These are phyloP conservation scores for Eurotiales sp. DNA, from an alignment of 2,329 filamentous ascomycete genomes.

Conservation along the genomic window DNA sequence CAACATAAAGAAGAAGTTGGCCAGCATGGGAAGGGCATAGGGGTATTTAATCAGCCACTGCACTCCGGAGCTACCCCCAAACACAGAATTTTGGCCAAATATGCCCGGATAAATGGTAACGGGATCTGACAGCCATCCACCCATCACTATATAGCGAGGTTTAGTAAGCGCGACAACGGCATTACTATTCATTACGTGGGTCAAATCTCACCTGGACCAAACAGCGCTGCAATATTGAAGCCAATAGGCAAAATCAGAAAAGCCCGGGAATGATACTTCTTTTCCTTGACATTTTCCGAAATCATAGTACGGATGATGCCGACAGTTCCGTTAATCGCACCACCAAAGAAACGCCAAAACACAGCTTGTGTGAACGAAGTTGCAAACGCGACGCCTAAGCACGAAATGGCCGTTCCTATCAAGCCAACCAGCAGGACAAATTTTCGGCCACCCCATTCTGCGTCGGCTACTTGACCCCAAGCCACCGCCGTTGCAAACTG, in stretches of 20 bases:
- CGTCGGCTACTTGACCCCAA: constrained; percentile 69
- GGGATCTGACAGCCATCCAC: constrained; percentile 66
- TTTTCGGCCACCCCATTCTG: constrained; percentile 66
- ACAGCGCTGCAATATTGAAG: constrained; percentile 61
- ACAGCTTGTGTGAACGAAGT: constrained; percentile 61
- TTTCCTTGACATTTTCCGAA: constrained; percentile 66
- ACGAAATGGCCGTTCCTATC: constrained; percentile 62
- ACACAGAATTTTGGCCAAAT: constrained; percentile 57
- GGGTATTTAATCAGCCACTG: constrained; percentile 62
- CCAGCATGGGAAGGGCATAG: constrained; percentile 65
- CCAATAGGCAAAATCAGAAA: constrained; percentile 62
- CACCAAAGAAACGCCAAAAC: constrained; percentile 64
- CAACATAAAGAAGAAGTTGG: constrained; percentile 59
- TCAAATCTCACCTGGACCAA: constrained; percentile 39
- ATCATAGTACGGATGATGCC: constrained; percentile 59
- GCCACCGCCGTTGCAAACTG: constrained; percentile 78
- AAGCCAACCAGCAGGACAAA: constrained; percentile 73
- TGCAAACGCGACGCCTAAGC: constrained; percentile 66
- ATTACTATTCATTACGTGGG: constrained; percentile 17
- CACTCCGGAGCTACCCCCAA: constrained; percentile 55
- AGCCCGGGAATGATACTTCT: constrained; percentile 56
- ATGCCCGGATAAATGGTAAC: constrained; percentile 58
- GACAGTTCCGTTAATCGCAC: constrained; percentile 67
- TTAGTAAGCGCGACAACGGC: not conserved
- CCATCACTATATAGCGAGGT: constrained; percentile 45